Base-by-base conservation (phyloP, 2,329 filamentous ascomycete species). In the Hyphodiscus sp. region DNA sequence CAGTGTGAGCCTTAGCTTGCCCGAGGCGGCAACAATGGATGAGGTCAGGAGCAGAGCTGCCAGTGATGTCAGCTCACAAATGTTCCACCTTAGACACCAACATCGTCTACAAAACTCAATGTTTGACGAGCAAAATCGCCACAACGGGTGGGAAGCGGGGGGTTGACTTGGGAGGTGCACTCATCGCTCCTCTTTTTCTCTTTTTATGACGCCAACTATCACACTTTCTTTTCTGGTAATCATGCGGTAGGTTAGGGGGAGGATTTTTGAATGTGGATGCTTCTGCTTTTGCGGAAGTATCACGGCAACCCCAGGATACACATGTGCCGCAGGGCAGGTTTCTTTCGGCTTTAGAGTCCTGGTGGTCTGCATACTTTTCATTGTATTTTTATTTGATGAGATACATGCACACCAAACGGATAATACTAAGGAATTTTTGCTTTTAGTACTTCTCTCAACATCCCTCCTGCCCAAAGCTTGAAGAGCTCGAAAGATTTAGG, bases 1-100 rank as follows among this genome's bases (percentile, higher is more conserved):
- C 5, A 55, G 50, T 33, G 38, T 33, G 7, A 41, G 19, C 20
- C 44, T 52, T n/a, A 55, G 52, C 26, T 38, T 53, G 9, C 45
- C 41, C 45, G 47, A 45, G 23, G 45, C 48, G 8, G 47, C 52
- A 2, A 53, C 48, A 1, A 60, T 63, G 51, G 55, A 58, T 8
- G 57, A 63, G 16, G 45, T 53, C 7, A 52, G 57, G 30, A 59
- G 55, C 20, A 49, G 56, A 23, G 48, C 59, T 5, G 48, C 42
- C 8, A 61, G 56, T 43, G 58, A 63, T 49, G 51, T 51, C 4
- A 56, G 51, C 23, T 49, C 55, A 7, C 52, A 55, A 16, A 43
- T 55, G 5, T 52, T 55, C 16, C 30, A 58, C 4, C 49, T 58
- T 20, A 51, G 55, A 19, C 52, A 59, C 20, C 59, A 60, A 2